Evolutionary conservation across 140 eudicot genomes (phyloP).

Genomic region (Cichorium intybus): DNA sequence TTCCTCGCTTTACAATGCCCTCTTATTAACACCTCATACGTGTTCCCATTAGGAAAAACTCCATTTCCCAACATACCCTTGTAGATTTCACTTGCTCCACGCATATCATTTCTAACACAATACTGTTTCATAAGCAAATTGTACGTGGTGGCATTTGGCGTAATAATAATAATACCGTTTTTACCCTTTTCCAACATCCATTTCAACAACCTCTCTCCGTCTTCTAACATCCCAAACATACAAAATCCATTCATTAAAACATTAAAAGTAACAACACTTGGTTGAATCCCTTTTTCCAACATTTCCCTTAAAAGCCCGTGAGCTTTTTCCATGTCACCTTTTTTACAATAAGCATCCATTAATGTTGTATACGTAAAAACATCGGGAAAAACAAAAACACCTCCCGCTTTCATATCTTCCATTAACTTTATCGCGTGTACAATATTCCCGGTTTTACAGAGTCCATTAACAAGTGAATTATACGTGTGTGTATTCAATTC

Average conservation of each 20-base stretch:
- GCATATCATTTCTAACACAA: slow-evolving; percentile 78
- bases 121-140: slow-evolving; percentile 88
- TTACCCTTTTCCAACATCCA: slow-evolving; percentile 94
- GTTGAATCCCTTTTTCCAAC: slow-evolving; percentile 73
- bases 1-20: slow-evolving; percentile 94
- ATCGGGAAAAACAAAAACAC: slow-evolving; percentile 74
- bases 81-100: slow-evolving; percentile 57
- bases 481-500: slow-evolving; percentile 74
- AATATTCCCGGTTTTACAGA: slow-evolving; percentile 73
- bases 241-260: slow-evolving; percentile 96
- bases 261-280: slow-evolving; percentile 86
- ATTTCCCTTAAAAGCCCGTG: slow-evolving; percentile 68
- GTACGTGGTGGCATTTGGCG: slow-evolving; percentile 87
- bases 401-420: slow-evolving; percentile 79
- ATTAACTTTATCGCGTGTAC: slow-evolving; percentile 62
- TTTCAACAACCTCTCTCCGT: slow-evolving; percentile 63
- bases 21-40: slow-evolving; percentile 72
- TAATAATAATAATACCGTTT: slow-evolving; percentile 57
- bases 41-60: slow-evolving; percentile 62
- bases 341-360: slow-evolving; percentile 88
- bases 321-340: slow-evolving; percentile 73
- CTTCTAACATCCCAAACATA: slow-evolving; percentile 84
- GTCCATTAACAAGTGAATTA: slow-evolving; percentile 88
- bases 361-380: slow-evolving; percentile 74
- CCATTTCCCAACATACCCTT: slow-evolving; percentile 58